Evolutionary conservation across 1,284 basidiomycete genomes (phyloP), one percentile per base, ranked within the genome.

Genomic region (Xerocomus amazonicus): DNA sequence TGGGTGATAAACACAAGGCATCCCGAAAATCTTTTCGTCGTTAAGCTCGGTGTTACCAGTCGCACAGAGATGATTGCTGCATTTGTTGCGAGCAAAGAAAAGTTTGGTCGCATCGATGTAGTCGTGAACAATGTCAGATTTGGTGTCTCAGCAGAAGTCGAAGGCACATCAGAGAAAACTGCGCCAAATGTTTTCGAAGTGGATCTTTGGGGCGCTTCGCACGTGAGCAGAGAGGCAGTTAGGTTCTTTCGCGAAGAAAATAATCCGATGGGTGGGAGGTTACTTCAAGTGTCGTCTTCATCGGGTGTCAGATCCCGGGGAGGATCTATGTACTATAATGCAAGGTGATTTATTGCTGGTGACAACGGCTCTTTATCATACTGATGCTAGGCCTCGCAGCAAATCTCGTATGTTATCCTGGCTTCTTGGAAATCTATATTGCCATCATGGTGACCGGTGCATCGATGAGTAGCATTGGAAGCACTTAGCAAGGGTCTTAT

Each of bases 111-210:
- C 12, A 48, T 75, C 41, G 72, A 75, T 48, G 63, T 75, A n/a
- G 73, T 76, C 4, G 66, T 73, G 42, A 77, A 73, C 59, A 77
- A 75, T 45, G 73, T 74, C 1, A 59, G 61, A 3, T 43, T 52
- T 9, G 26, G 35, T 2, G 12, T 53, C 0, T 0, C 48, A 2
- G 40, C 43, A 3, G 61, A 65, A 23, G 29, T 51, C 1, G 63
- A 63, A 17, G 49, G 49, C 13, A 45, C 42, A 2, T 4, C 27
- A 12, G 64, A 70, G 0, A 51, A 51, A n/a, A 45, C 7, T 3
- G 67, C 62, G 1, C 59, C 65, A 1, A 28, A 31, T 5, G 10
- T 69, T 17, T 66, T 73, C 35, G 70, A 73, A 31, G 60, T 66
- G 14, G 62, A 70, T 38, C 70, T 72, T 49, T 71, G 66, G 67